Evolutionary conservation across 495 filamentous ascomycete genomes (phyloP).

Genomic region (Tetracladium setigerum): DNA sequence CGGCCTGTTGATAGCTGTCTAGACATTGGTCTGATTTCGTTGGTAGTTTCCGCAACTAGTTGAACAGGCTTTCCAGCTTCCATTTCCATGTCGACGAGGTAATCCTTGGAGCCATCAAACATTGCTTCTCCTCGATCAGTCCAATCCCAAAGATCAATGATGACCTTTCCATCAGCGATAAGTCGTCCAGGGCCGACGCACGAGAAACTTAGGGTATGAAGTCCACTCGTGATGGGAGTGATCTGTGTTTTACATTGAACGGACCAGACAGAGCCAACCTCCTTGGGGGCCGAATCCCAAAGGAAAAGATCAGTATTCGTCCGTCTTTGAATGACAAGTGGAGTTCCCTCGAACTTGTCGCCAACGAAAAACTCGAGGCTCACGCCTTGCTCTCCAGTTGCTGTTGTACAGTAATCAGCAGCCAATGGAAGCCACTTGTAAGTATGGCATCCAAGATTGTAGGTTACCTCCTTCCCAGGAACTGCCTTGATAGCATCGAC

Average conservation of each 20-base stretch:
- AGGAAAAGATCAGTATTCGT: conserved; percentile 58
- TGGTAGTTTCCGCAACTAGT: conserved; percentile 50
- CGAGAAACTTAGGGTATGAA: conserved; percentile 70
- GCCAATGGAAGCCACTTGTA: conserved; percentile 60
- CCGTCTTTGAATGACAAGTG: conserved; percentile 43
- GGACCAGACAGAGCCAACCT: conserved; percentile 53
- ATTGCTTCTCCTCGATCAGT: conserved; percentile 57
- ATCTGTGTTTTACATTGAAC: conserved; percentile 49
- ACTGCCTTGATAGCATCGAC: conserved; percentile 44
- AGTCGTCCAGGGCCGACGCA: conserved; percentile 67
- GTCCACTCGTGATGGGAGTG: conserved; percentile 45
- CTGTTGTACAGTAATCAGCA: conserved; percentile 47
- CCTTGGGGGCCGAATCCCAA: conserved; percentile 59
- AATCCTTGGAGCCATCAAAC: conserved; percentile 50
- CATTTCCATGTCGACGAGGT: conserved; percentile 44
- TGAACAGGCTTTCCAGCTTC: conserved; percentile 39
- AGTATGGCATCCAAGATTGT: conserved; percentile 49
- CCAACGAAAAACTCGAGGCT: conserved; percentile 56
- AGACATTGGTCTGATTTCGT: conserved; percentile 46
- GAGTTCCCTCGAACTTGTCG: conserved; percentile 50
- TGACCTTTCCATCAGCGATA: conserved; percentile 58
- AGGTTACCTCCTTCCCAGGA: conserved; percentile 39
- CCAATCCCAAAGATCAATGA: conserved; percentile 70
- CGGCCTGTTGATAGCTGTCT: conserved; percentile 42
- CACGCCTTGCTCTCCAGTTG: conserved; percentile 48